A percentile compares a stretch with the other conserved stretches of the same genome.
Evolutionary conservation across 768 basidiomycete genomes (phyloP).

Genomic region (Amanita brunnescens): DNA sequence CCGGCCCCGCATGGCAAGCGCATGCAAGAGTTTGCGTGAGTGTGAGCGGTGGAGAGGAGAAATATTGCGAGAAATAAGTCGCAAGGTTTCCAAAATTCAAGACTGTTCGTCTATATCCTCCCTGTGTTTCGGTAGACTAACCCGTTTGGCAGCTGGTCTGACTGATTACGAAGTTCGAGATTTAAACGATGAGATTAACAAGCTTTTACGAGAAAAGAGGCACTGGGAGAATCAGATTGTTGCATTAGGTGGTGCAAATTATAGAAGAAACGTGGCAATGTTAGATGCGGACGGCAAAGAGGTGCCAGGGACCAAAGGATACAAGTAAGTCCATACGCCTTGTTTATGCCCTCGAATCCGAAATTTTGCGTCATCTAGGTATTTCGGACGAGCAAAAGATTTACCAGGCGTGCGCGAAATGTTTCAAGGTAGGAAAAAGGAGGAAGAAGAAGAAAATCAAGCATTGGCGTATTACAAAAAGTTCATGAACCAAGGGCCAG

Average conservation of each 20-base stretch:
- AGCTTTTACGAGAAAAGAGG: conserved; percentile 85
- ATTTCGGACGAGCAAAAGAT: conserved; percentile 95
- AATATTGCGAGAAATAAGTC: conserved; percentile 85
- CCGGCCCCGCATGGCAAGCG: conserved; percentile 87
- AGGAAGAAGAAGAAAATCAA: conserved; percentile 84
- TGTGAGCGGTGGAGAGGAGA: conserved; percentile 97
- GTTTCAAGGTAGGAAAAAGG: conserved; percentile 79
- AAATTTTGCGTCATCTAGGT: conserved; percentile 36
- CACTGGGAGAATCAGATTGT: conserved; percentile 99
- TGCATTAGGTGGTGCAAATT: conserved; percentile 93
- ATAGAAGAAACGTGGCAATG: conserved; percentile 89
- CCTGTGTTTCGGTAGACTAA: not conserved
- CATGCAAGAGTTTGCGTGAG: conserved; percentile 85
- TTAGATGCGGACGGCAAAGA: conserved; percentile 92
- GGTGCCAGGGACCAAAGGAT: conserved; percentile 93
- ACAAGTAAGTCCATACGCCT: conserved; percentile 55
- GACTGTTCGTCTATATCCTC: conserved; percentile 51
- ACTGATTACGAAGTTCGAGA: conserved; percentile 96
- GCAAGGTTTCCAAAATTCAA: conserved; percentile 98
- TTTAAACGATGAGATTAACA: conserved; percentile 97
- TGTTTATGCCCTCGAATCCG: not conserved
- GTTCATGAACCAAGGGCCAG: conserved; percentile 79
- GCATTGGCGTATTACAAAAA: conserved; percentile 73
- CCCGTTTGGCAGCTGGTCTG: conserved; percentile 56
- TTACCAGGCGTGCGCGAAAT: conserved; percentile 92